A percentile compares a stretch with the other conserved stretches of the same genome.
phyloP scores from a whole-genome alignment of 352 stramenopile species.

The Paralagenidium karlingii region DNA sequence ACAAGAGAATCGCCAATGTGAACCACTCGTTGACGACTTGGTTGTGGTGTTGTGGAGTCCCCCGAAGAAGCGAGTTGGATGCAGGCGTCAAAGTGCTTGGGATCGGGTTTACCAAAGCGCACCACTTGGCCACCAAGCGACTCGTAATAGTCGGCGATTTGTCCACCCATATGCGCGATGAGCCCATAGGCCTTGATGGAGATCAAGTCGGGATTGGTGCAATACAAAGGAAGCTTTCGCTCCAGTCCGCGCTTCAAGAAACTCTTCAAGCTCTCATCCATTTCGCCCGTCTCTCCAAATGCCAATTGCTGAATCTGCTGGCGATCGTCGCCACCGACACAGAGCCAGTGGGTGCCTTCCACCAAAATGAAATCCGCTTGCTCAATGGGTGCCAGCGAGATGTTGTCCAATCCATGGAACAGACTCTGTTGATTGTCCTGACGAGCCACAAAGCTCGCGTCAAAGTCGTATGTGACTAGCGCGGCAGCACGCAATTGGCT shows the following conservation, averaged over 20 bases:
- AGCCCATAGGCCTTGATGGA: conserved; percentile 42
- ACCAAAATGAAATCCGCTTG: conserved; percentile 36
- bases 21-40: conserved; percentile 20
- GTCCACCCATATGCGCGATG: conserved; percentile 53
- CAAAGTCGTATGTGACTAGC: conserved; percentile 23
- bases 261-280: conserved; percentile 17
- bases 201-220: conserved; percentile 82
- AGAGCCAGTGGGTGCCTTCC: conserved; percentile 40
- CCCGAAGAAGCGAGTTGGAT: conserved; percentile 12
- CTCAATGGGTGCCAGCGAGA: conserved; percentile 22
- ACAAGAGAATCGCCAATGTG: conserved; percentile 58
- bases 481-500: conserved; percentile 16
- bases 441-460: conserved; percentile 16
- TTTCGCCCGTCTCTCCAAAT: conserved; percentile 25
- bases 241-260: conserved; percentile 39
- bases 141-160: conserved; percentile 76
- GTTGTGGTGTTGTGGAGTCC: neutral
- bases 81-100: conserved; percentile 62
- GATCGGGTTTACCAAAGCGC: conserved; percentile 80
- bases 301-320: conserved; percentile 20
- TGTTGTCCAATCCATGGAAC: conserved; percentile 27
- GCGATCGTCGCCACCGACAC: conserved; percentile 18
- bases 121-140: conserved; percentile 49
- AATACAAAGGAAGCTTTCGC: conserved; percentile 61
- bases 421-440: conserved; percentile 21